These are phyloP conservation scores for Cucurbita pepo DNA, from an alignment of 306 rosid species.

Conservation along the genomic window DNA sequence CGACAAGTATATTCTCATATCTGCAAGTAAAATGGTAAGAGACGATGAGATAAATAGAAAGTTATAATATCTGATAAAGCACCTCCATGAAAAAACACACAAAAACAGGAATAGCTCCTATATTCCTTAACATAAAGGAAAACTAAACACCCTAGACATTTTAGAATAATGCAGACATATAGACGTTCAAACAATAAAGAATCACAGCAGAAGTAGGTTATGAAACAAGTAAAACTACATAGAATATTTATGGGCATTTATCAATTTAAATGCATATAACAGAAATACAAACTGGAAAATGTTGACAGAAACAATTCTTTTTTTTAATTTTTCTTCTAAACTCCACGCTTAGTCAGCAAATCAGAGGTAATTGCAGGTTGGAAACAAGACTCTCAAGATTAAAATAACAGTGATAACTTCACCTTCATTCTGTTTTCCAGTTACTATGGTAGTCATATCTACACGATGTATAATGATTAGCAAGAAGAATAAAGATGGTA, in stretches of 20 bases:
- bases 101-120: background rate
- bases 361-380: background rate
- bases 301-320: background rate
- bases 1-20: constrained; percentile 73
- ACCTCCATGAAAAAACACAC: background rate
- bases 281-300: background rate
- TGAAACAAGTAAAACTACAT: background rate
- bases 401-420: background rate
- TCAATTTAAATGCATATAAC: background rate
- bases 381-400: background rate
- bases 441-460: background rate
- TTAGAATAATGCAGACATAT: background rate
- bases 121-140: background rate
- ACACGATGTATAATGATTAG: background rate
- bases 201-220: background rate
- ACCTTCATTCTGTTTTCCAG: background rate
- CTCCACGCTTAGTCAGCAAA: background rate
- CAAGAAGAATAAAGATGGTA: background rate
- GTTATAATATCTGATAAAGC: background rate
- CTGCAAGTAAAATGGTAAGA: constrained; percentile 38
- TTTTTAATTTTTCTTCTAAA: background rate
- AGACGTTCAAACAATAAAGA: background rate
- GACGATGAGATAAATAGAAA: constrained; percentile 2
- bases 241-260: background rate
- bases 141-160: background rate